Evolutionary conservation across 139 green algal species (phyloP).

Genomic region (Yamagishiella unicocca): DNA sequence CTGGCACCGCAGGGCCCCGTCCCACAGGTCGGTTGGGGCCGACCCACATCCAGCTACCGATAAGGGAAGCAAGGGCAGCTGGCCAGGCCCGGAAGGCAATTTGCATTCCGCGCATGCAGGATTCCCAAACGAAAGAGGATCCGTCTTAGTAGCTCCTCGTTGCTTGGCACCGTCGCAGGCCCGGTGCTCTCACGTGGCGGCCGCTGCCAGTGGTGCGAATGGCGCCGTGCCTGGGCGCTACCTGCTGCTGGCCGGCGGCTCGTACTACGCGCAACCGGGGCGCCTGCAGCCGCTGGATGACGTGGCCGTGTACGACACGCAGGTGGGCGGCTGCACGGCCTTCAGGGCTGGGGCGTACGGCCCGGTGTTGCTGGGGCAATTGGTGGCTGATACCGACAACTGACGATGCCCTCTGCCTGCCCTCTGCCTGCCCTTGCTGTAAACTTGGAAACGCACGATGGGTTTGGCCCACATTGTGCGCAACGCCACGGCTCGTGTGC

Average conservation of each 20-base stretch:
- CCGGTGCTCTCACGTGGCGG: constrained; percentile 37
- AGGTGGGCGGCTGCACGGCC: constrained; percentile 4
- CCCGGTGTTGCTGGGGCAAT: too few relatives aligned
- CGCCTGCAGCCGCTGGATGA: constrained; percentile 38
- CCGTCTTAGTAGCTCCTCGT: background rate
- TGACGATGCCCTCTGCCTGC: too few relatives aligned
- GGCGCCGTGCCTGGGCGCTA: background rate
- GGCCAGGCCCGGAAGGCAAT: too few relatives aligned
- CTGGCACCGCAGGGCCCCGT: background rate
- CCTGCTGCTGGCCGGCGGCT: constrained; percentile 8
- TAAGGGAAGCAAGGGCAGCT: too few relatives aligned
- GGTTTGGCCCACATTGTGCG: too few relatives aligned
- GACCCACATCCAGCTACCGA: too few relatives aligned
- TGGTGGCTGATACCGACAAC: too few relatives aligned
- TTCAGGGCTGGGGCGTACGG: too few relatives aligned
- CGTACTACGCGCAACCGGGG: background rate
- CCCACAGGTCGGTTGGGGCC: constrained; percentile 23
- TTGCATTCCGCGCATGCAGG: too few relatives aligned
- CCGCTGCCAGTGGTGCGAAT: background rate
- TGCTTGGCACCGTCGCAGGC: background rate
- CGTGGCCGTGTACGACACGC: constrained; percentile 37
- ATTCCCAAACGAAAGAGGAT: too few relatives aligned
- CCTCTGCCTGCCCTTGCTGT: too few relatives aligned
- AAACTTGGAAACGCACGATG: too few relatives aligned
- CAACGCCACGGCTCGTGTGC: background rate